These are phyloP conservation scores for Globisporangium ultimum DNA, from an alignment of 352 stramenopile species.

Conservation along the genomic window DNA sequence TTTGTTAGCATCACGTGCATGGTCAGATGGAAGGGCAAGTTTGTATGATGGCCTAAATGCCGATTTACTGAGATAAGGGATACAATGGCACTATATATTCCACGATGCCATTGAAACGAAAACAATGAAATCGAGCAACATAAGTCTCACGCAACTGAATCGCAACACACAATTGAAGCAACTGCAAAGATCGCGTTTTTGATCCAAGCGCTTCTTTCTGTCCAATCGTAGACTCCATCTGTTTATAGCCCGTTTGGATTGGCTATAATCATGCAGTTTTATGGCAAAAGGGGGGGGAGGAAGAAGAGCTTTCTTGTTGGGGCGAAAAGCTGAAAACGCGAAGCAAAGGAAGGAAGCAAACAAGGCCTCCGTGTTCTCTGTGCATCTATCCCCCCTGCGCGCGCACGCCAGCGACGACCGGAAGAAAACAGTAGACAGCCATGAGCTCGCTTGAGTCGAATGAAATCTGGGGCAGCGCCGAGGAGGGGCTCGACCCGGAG, in stretches of 20 bases:
- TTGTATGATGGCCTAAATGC: constrained; percentile 33
- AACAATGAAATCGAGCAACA: background rate
- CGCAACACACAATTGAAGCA: constrained; percentile 1
- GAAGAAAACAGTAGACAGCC: constrained; percentile 1
- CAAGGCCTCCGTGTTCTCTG: background rate
- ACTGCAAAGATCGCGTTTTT: constrained; percentile 14
- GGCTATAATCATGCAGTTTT: constrained; percentile 4
- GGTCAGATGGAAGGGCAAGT: constrained; percentile 63
- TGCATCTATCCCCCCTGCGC: background rate
- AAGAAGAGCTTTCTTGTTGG: constrained; percentile 3
- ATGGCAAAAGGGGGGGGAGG: constrained; percentile 10
- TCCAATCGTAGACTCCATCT: constrained; percentile 4
- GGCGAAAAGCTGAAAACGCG: constrained; percentile 6
- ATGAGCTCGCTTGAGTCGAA: constrained; percentile 69
- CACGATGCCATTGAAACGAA: background rate
- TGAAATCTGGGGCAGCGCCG: constrained; percentile 50
- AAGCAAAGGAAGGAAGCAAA: constrained; percentile 13
- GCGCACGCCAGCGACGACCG: background rate
- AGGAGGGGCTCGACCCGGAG: constrained; percentile 81
- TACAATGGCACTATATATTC: constrained; percentile 1
- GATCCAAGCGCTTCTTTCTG: constrained; percentile 5
- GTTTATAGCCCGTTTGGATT: background rate
- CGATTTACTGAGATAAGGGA: no score
- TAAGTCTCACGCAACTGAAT: background rate
- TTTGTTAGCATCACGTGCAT: constrained; percentile 51